Base-by-base conservation (phyloP, 768 basidiomycete species). In the Lentinula lateritia region DNA sequence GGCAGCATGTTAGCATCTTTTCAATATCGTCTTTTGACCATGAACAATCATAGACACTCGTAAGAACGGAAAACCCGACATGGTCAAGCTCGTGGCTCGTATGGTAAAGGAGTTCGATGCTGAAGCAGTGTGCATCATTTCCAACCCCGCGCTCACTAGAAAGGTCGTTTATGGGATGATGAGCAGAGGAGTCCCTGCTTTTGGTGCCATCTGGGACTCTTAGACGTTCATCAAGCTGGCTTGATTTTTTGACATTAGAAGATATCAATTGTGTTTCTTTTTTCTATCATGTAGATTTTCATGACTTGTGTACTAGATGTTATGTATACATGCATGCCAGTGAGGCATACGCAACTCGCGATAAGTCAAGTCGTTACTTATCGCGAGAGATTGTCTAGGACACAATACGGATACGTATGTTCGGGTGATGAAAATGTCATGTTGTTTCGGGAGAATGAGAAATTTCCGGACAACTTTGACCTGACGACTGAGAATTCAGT, bases 171-270 rank as follows among this genome's bases (percentile, higher is more conserved):
- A 75, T 54, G 75, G 72, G 2, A 75, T 78, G 75, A 71, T 74
- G 61, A 75, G 73, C 34, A 66, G 76, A 54, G 76, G 76, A 18
- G 71, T 78, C 15, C 72, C 77, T 0, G 76, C 77, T 1, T 78
- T 75, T 59, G 77, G 75, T 5, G 73, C 76, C 34, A 78, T 78
- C 41, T 78, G 74, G 62, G 77, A 78, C 62, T 78, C 77, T 46
- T 77, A 58, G 53, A 65, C 6, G 20, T 39, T 46, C 18, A 15
- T 15, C 18, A n/a, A 34, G 57, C 62, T 52, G 50, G 46, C 46
- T 48, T 48, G 46, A 9, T 42, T 61, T 35, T 28, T 28, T 28
- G 28, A 28, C 28, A 28, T 52, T 59, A 48, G 38, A 56, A 55
- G n/a, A 52, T 52, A 41, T 18, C 32, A 23, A 23, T 23, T 35